Evolutionary conservation across 192 early-diverging fungal genomes (phyloP).

Genomic region (Coemansia sp.): DNA sequence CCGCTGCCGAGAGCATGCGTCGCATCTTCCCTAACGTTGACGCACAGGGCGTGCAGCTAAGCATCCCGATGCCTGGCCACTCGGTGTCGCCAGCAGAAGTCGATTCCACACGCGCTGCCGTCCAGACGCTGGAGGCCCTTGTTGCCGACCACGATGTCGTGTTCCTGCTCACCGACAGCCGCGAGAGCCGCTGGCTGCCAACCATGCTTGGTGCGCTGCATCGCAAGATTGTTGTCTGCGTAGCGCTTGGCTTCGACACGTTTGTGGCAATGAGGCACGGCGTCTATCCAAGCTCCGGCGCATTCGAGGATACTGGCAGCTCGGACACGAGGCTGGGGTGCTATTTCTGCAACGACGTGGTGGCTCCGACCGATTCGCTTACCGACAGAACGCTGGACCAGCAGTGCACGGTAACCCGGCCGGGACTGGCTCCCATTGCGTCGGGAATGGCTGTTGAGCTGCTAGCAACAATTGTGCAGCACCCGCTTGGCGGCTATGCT

Average conservation of each 20-base stretch:
- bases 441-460: slow-evolving; percentile 88
- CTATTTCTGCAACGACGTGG: slow-evolving; percentile 98
- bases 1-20: slow-evolving; percentile 76
- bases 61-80: slow-evolving; percentile 99
- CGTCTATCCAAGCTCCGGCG: slow-evolving; percentile 29
- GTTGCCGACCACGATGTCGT: slow-evolving; percentile 80
- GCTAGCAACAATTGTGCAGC: slow-evolving; percentile 84
- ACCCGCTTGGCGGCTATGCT: slow-evolving; percentile 49
- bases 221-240: slow-evolving; percentile 85
- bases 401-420: slow-evolving; percentile 97
- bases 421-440: slow-evolving; percentile 90
- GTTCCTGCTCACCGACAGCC: slow-evolving; percentile 91
- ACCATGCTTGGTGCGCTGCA: slow-evolving; percentile 75
- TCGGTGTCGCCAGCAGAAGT: slow-evolving; percentile 43
- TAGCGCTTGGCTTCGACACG: slow-evolving; percentile 94
- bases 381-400: slow-evolving; percentile 94
- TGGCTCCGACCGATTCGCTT: slow-evolving; percentile 93
- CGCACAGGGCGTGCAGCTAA: slow-evolving; percentile 66
- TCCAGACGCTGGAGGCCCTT: slow-evolving; percentile 61
- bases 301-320: slow-evolving; percentile 2
- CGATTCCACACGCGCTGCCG: slow-evolving; percentile 30
- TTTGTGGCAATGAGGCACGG: slow-evolving; percentile 98
- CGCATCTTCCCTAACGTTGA: slow-evolving; percentile 80
- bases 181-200: slow-evolving; percentile 96
- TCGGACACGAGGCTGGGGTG: slow-evolving; percentile 69